Conservation (phyloP, 352 stramenopile genomes). For the Phytophthora pini region DNA sequence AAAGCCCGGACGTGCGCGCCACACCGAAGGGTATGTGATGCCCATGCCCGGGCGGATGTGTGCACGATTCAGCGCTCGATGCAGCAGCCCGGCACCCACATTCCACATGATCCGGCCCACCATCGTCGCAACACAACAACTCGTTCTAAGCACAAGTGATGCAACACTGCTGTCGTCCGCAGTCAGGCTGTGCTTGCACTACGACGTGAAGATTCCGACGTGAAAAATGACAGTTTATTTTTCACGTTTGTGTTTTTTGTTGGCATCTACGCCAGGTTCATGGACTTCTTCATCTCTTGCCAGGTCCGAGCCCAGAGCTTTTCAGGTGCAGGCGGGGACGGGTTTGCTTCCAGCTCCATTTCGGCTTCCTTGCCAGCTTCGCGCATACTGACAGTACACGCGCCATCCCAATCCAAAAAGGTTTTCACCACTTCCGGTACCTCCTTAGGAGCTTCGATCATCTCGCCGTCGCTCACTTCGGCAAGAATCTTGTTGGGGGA, state of each 20-base stretch:
- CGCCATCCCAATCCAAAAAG: conserved; percentile 46
- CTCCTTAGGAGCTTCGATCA: conserved; percentile 21
- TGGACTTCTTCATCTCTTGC: conserved; percentile 37
- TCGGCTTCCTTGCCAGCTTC: conserved; percentile 22
- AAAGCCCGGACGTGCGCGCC: conserved; percentile 68
- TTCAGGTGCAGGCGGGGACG: conserved; percentile 11
- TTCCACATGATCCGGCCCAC: conserved; percentile 83
- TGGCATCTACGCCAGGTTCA: conserved; percentile 23
- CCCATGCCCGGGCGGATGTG: conserved; percentile 62
- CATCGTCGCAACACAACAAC: conserved; percentile 38
- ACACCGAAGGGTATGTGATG: conserved; percentile 74
- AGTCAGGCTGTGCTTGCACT: not conserved
- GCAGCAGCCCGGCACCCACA: conserved; percentile 62
- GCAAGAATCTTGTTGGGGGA: conserved; percentile 25
- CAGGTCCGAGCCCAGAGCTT: conserved; percentile 26
- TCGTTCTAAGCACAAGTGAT: conserved; percentile 11
- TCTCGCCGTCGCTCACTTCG: conserved; percentile 28
- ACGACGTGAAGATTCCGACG: conserved; percentile 14
- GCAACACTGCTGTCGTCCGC: not conserved
- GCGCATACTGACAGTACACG: conserved; percentile 39
- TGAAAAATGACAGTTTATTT: conserved; percentile 20
- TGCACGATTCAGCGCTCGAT: conserved; percentile 65
- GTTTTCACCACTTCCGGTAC: conserved; percentile 40
- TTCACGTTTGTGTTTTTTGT: not conserved
- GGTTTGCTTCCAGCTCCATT: conserved; percentile 8